These are phyloP conservation scores for Puccinia horiana DNA, from an alignment of 1,284 basidiomycete species.

Conservation along the genomic window DNA sequence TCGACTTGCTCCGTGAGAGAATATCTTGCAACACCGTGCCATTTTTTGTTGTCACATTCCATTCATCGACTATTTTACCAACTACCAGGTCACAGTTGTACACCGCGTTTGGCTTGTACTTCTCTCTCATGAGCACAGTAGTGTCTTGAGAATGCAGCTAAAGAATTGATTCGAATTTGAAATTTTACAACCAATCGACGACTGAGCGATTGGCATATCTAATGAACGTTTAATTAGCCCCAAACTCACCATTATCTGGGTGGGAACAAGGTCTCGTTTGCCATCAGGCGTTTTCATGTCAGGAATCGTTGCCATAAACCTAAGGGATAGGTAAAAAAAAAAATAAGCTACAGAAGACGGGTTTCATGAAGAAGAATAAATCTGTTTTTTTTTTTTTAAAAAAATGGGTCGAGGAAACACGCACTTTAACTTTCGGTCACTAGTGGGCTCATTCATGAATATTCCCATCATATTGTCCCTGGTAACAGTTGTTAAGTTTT, in stretches of 20 bases:
- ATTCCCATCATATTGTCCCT: constrained; percentile 95
- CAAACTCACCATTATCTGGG: constrained; percentile 54
- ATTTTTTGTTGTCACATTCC: constrained; percentile 83
- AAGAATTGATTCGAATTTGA: constrained; percentile 58
- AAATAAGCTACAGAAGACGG: constrained; percentile 62
- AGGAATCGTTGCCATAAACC: constrained; percentile 28
- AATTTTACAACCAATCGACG: constrained; percentile 65
- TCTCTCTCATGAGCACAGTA: constrained; percentile 92
- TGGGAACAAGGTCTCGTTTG: constrained; percentile 75
- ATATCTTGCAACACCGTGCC: constrained; percentile 69
- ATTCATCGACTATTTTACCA: constrained; percentile 97
- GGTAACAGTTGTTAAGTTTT: constrained; percentile 91
- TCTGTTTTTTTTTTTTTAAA: too few relatives aligned
- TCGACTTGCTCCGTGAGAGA: constrained; percentile 89
- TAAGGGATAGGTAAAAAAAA: not conserved
- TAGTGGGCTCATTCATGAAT: constrained; percentile 80
- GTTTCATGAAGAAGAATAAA: not conserved
- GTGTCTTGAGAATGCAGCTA: constrained; percentile 64
- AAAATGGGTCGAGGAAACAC: not conserved
- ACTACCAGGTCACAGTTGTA: constrained; percentile 92
- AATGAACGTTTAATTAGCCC: not conserved
- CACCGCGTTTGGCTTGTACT: constrained; percentile 76
- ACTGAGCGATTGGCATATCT: not conserved
- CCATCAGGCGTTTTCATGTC: constrained; percentile 77
- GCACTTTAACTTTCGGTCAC: constrained; percentile 31